Conservation (phyloP, 345 rosid species). For the Citrus australasica region DNA sequence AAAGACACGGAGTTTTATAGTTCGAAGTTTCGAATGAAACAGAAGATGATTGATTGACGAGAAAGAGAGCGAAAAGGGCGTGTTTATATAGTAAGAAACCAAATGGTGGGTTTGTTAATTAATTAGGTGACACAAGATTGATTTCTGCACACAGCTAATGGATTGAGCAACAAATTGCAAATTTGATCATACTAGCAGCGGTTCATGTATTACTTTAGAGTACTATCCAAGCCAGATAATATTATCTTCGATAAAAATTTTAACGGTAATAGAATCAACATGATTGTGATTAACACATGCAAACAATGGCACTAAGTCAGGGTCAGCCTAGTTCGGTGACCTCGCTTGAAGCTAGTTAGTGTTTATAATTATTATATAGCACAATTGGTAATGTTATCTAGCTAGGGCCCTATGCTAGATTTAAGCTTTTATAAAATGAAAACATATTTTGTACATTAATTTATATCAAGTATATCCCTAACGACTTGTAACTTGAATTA, state of each 20-base stretch:
- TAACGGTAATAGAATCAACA: constrained; percentile 3
- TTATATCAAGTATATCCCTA: not conserved
- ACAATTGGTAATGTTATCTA: not conserved
- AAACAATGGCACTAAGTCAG: not conserved
- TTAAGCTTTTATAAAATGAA: not conserved
- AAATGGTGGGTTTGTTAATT: constrained; percentile 19
- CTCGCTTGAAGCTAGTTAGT: not conserved
- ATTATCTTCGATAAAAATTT: not conserved
- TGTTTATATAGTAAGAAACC: constrained; percentile 20
- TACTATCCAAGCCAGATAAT: constrained; percentile 21
- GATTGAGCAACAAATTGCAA: not conserved
- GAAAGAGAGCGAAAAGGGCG: not conserved
- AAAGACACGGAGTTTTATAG: not conserved
- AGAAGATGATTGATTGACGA: constrained; percentile 9
- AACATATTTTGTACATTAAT: not conserved
- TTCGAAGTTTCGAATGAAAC: no score
- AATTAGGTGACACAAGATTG: constrained; percentile 34
- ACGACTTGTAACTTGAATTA: no score
- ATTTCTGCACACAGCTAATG: not conserved
- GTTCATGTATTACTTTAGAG: constrained; percentile 25
- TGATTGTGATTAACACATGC: not conserved
- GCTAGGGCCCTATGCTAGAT: no score
- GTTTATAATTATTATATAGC: no score
- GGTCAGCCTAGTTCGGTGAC: not conserved
- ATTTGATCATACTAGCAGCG: constrained; percentile 10